These are phyloP conservation scores for Astragalus membranaceus DNA, from an alignment of 306 rosid species.

Conservation along the genomic window DNA sequence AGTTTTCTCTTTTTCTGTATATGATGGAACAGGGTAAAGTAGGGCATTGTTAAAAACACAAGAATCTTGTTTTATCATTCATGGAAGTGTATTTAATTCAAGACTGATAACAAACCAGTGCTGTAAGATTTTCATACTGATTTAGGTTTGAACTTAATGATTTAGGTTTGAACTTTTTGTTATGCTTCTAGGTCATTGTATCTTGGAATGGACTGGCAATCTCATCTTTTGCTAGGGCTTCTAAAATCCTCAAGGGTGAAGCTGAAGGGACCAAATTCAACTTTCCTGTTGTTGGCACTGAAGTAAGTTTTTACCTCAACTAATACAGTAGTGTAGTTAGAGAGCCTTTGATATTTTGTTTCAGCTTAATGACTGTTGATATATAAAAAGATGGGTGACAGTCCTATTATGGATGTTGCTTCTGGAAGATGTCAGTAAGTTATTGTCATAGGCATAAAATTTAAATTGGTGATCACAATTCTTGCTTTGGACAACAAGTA, in stretches of 20 bases:
- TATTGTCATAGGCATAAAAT: too few species aligned
- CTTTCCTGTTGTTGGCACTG: conserved; percentile 72
- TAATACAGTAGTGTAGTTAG: background rate
- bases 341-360: too few species aligned
- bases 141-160: background rate
- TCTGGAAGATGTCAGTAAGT: too few species aligned
- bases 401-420: too few species aligned
- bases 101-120: background rate
- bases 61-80: too few species aligned
- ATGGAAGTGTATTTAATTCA: too few species aligned
- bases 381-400: too few species aligned
- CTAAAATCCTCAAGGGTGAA: conserved; percentile 70
- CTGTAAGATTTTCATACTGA: conserved; percentile 1
- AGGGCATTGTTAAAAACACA: too few species aligned
- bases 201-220: conserved; percentile 92
- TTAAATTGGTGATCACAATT: too few species aligned
- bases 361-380: too few species aligned
- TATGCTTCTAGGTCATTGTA: conserved; percentile 72
- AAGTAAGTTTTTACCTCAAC: conserved; percentile 48
- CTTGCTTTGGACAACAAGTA: conserved; percentile 4
- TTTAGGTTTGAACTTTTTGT: background rate
- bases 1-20: too few species aligned
- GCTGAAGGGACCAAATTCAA: conserved; percentile 48
- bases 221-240: conserved; percentile 92
- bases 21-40: too few species aligned